Conservation (phyloP, 352 stramenopile species). For the Globisporangium paddicum region DNA sequence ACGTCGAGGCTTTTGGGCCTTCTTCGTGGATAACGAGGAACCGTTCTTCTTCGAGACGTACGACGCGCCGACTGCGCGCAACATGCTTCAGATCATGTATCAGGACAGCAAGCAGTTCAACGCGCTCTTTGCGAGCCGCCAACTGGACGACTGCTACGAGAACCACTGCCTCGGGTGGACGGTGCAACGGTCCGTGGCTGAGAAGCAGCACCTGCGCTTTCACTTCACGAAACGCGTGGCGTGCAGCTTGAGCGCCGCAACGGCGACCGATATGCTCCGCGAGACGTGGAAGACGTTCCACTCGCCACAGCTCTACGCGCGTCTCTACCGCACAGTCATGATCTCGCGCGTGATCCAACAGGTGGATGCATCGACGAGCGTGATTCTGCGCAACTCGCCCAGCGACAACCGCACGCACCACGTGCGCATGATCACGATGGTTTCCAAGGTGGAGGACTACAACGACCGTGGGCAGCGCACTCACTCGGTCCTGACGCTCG, state of each 20-base stretch:
- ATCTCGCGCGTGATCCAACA: constrained; percentile 34
- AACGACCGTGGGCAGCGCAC: constrained; percentile 22
- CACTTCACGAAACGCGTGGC: constrained; percentile 33
- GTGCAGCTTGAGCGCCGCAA: constrained; percentile 16
- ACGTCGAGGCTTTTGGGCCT: constrained; percentile 25
- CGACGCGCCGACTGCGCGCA: constrained; percentile 15
- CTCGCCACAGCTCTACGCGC: constrained; percentile 27
- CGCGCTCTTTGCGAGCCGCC: constrained; percentile 15
- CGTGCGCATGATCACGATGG: constrained; percentile 31
- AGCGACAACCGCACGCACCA: constrained; percentile 26
- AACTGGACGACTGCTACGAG: constrained; percentile 12
- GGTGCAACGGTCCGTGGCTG: constrained; percentile 27
- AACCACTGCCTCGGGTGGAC: constrained; percentile 35
- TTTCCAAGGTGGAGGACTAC: constrained; percentile 29
- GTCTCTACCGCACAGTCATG: constrained; percentile 31
- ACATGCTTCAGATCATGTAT: constrained; percentile 21
- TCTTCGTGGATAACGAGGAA: constrained; percentile 32
- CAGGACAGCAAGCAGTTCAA: constrained; percentile 23
- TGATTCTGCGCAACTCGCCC: constrained; percentile 37
- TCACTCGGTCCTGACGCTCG: constrained; percentile 26
- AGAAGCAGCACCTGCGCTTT: constrained; percentile 29
- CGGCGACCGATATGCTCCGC: constrained; percentile 17
- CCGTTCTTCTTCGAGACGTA: constrained; percentile 46
- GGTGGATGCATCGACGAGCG: constrained; percentile 27
- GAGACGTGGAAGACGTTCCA: constrained; percentile 34